phyloP scores from a whole-genome alignment of 768 basidiomycete genomes.

The Boletus tomentosulus region DNA sequence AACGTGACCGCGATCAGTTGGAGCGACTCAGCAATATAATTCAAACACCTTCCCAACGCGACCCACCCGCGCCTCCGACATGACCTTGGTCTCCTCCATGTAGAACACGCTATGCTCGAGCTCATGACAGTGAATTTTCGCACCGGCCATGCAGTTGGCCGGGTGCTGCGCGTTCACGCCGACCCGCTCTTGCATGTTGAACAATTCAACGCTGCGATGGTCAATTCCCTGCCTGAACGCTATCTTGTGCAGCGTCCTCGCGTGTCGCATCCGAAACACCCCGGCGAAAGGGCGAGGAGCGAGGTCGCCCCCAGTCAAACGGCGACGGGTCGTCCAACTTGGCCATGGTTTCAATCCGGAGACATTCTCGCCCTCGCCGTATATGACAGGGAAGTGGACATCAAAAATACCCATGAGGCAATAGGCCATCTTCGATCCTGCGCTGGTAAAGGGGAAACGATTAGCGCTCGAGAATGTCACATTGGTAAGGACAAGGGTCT shows the following conservation, averaged over 20 bases:
- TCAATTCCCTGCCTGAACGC: slow-evolving; percentile 13
- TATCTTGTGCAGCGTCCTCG: slow-evolving; percentile 3
- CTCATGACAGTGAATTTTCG: slow-evolving; percentile 19
- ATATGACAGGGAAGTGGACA: slow-evolving; percentile 26
- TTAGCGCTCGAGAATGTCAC: neutral
- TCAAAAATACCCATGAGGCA: slow-evolving; percentile 27
- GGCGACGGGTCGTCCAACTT: slow-evolving; percentile 19
- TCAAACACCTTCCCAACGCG: slow-evolving; percentile 2
- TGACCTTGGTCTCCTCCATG: slow-evolving; percentile 15
- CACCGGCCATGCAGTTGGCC: slow-evolving; percentile 17
- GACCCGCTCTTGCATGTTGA: slow-evolving; percentile 18
- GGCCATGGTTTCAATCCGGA: slow-evolving; percentile 27
- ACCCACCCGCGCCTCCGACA: slow-evolving; percentile 6
- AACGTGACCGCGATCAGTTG: slow-evolving; percentile 22
- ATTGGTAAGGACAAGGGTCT: neutral
- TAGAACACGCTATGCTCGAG: slow-evolving; percentile 15
- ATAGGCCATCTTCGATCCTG: slow-evolving; percentile 28
- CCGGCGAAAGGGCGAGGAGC: slow-evolving; percentile 15
- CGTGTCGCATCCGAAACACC: slow-evolving; percentile 14
- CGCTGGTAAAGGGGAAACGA: neutral
- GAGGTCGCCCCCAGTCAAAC: slow-evolving; percentile 22
- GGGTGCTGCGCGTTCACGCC: slow-evolving; percentile 19
- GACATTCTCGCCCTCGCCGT: slow-evolving; percentile 26
- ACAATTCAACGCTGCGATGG: slow-evolving; percentile 9
- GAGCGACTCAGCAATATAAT: slow-evolving; percentile 13